Evolutionary conservation across 108 stramenopile species (phyloP).

Genomic region (Stephanodiscus triporus): DNA sequence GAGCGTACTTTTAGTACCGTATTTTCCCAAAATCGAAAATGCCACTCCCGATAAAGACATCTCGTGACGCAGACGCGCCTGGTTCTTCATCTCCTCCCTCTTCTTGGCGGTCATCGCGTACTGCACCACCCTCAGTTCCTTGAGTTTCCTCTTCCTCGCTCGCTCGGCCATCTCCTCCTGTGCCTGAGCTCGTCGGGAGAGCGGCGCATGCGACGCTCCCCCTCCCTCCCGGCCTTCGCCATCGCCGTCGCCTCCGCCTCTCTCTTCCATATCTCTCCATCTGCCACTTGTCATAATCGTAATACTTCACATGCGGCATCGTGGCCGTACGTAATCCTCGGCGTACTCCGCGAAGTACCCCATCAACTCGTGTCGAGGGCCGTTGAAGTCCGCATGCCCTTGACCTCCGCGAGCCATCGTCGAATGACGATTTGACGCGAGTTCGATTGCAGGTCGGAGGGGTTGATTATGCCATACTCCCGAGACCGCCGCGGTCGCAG

Average conservation of each 20-base stretch:
- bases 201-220: constrained; percentile 28
- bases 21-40: too few relatives aligned
- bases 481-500: constrained; percentile 56
- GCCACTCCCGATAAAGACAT: too few relatives aligned
- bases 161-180: constrained; percentile 51
- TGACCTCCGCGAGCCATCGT: constrained; percentile 92
- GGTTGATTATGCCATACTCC: constrained; percentile 85
- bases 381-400: constrained; percentile 73
- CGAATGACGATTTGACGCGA: constrained; percentile 78
- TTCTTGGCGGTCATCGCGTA: constrained; percentile 67
- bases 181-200: constrained; percentile 48
- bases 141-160: constrained; percentile 48
- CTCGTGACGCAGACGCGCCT: constrained; percentile 71
- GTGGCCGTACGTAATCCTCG: constrained; percentile 97
- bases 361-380: constrained; percentile 87
- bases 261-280: constrained; percentile 86
- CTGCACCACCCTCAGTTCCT: constrained; percentile 54
- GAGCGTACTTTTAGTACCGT: too few relatives aligned
- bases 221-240: constrained; percentile 14
- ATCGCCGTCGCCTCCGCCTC: constrained; percentile 38
- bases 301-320: constrained; percentile 91
- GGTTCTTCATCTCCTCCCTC: constrained; percentile 81
- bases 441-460: constrained; percentile 69
- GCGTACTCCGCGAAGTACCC: constrained; percentile 89
- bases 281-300: constrained; percentile 96